These are phyloP conservation scores for Gymnopilus junonius DNA, from an alignment of 768 basidiomycete species.

Conservation along the genomic window DNA sequence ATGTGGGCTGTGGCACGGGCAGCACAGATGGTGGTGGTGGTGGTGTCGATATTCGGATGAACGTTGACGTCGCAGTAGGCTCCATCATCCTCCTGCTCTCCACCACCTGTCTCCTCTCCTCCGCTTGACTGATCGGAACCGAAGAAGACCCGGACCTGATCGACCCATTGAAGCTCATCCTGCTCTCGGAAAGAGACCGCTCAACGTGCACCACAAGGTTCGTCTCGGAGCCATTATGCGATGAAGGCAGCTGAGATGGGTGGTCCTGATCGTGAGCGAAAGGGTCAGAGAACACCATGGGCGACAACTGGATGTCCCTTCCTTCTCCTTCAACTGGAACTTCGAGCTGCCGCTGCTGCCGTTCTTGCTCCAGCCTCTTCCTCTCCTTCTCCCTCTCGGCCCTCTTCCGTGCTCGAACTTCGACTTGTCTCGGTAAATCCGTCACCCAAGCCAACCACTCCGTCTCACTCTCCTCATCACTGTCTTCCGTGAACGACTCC, in stretches of 20 bases:
- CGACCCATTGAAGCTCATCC: neutral
- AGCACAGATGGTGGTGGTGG: neutral
- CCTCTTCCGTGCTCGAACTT: no score
- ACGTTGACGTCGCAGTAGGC: constrained; percentile 15
- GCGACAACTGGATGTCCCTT: neutral
- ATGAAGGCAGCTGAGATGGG: neutral
- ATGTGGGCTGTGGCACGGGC: neutral
- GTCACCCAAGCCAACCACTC: constrained; percentile 74
- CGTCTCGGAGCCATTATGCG: neutral
- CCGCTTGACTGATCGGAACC: constrained; percentile 14
- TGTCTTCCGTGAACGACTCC: constrained; percentile 30
- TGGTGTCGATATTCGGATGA: neutral
- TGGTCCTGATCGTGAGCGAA: constrained; percentile 1
- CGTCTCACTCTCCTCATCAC: constrained; percentile 44
- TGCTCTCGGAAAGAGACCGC: neutral
- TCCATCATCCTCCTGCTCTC: constrained; percentile 18
- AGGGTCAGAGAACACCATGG: constrained; percentile 6
- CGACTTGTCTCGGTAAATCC: constrained; percentile 48
- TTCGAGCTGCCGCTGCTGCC: neutral
- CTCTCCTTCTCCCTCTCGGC: neutral
- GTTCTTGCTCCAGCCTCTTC: neutral
- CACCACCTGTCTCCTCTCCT: constrained; percentile 19
- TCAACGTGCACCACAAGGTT: neutral
- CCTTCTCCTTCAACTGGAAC: neutral
- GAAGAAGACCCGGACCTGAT: neutral